A percentile compares a stretch with the other conserved stretches of the same genome.
phyloP scores from a whole-genome alignment of 1,284 basidiomycete genomes.

The Malassezia arunalokei region DNA sequence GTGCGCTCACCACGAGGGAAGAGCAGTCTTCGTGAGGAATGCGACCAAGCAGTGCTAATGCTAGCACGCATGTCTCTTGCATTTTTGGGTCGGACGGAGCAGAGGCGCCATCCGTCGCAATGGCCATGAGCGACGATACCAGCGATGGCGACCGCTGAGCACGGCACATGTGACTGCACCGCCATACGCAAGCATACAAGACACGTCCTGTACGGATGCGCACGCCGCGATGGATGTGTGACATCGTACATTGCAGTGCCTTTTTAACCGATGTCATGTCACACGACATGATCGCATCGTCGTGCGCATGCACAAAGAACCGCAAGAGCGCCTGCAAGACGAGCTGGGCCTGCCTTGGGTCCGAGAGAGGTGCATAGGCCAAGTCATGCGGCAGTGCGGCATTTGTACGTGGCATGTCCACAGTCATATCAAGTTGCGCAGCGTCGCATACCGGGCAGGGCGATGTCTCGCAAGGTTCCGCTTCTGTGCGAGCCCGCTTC shows the following conservation, averaged over 20 bases:
- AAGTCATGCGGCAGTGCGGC: neutral
- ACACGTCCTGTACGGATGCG: slow-evolving; percentile 7
- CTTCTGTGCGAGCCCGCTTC: neutral
- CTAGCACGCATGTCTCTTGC: slow-evolving; percentile 11
- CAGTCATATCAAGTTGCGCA: neutral
- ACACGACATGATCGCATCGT: neutral
- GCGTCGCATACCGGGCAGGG: neutral
- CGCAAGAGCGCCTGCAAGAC: neutral
- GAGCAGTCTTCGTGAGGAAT: slow-evolving; percentile 5
- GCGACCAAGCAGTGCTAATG: slow-evolving; percentile 8
- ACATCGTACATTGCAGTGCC: neutral
- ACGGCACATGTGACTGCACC: neutral
- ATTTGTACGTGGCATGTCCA: neutral
- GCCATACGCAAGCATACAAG: neutral
- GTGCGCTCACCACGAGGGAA: slow-evolving; percentile 1
- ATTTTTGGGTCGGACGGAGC: neutral
- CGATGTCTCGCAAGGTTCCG: neutral
- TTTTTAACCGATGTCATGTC: neutral
- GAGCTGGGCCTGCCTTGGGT: neutral
- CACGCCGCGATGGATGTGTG: neutral
- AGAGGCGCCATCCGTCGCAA: neutral
- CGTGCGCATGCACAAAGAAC: neutral
- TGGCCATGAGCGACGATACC: neutral
- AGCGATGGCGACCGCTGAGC: neutral
- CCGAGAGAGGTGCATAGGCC: neutral